Evolutionary conservation across 1,284 basidiomycete genomes (phyloP).

Genomic region (Ustilago trichophora): DNA sequence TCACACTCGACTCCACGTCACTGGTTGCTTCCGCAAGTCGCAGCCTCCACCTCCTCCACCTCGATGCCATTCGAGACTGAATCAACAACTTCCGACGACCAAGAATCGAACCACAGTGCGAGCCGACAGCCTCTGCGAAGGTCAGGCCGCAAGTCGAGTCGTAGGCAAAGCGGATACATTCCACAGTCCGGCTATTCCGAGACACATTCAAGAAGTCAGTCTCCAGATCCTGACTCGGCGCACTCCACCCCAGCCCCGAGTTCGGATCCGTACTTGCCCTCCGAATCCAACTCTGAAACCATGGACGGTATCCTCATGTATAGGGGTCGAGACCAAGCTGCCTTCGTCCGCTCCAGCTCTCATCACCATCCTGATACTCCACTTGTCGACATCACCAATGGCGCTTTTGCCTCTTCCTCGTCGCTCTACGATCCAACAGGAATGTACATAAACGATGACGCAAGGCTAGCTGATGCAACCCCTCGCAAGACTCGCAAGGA

Average conservation of each 20-base stretch:
- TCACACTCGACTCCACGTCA: constrained; percentile 1
- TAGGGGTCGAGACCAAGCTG: not conserved
- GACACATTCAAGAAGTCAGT: not conserved
- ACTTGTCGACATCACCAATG: constrained; percentile 30
- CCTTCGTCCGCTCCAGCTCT: not conserved
- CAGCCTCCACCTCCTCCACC: not conserved
- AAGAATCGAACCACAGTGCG: not conserved
- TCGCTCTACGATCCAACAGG: not conserved
- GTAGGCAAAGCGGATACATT: constrained; percentile 41
- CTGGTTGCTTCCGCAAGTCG: constrained; percentile 1
- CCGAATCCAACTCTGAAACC: constrained; percentile 30
- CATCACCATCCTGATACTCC: not conserved
- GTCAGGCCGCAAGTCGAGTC: constrained; percentile 37
- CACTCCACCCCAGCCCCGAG: constrained; percentile 3
- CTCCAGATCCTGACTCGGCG: not conserved
- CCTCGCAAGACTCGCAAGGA: constrained; percentile 11
- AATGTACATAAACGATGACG: not conserved
- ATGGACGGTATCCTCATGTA: constrained; percentile 32
- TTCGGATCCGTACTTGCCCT: constrained; percentile 28
- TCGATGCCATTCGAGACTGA: not conserved
- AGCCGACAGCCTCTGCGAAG: constrained; percentile 9
- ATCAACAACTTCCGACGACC: not conserved
- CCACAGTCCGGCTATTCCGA: constrained; percentile 5
- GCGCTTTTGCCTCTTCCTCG: not conserved
- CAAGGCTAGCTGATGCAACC: constrained; percentile 2